Evolutionary conservation across 2,329 filamentous ascomycete species (phyloP).

Genomic region (Delphinella strobiligena): DNA sequence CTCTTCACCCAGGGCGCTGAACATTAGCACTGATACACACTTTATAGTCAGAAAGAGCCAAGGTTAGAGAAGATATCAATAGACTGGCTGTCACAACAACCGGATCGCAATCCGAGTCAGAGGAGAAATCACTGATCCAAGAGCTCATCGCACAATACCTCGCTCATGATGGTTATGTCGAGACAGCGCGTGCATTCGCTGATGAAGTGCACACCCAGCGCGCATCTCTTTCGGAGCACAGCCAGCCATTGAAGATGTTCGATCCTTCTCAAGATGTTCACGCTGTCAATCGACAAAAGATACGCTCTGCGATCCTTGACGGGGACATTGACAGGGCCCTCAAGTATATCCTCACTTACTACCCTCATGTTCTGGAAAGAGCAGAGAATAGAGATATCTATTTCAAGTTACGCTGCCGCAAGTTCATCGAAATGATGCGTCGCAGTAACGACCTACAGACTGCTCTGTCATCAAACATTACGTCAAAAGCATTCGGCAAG

Average conservation of each 20-base stretch:
- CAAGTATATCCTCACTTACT: conserved; percentile 66
- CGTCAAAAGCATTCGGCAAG: conserved; percentile 19
- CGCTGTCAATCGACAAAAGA: conserved; percentile 44
- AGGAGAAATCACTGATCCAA: conserved; percentile 70
- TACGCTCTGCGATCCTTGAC: conserved; percentile 74
- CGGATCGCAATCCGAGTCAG: conserved; percentile 41
- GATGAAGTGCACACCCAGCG: conserved; percentile 68
- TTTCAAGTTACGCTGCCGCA: conserved; percentile 78
- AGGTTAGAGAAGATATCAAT: conserved; percentile 51
- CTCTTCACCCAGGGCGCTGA: no score
- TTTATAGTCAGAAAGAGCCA: conserved; percentile 46
- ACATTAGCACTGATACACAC: conserved; percentile 10
- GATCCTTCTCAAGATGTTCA: conserved; percentile 62
- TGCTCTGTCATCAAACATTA: conserved; percentile 19
- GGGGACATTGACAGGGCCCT: conserved; percentile 86
- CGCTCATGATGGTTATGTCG: conserved; percentile 89
- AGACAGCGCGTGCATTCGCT: conserved; percentile 80
- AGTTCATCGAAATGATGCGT: conserved; percentile 91
- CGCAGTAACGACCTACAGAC: conserved; percentile 54
- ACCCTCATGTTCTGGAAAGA: conserved; percentile 65
- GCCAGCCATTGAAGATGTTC: conserved; percentile 39
- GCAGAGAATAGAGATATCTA: conserved; percentile 62
- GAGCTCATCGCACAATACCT: conserved; percentile 78
- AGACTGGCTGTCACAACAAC: conserved; percentile 45
- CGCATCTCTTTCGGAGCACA: conserved; percentile 40